These are phyloP conservation scores for Albatrellus sp. DNA, from an alignment of 1,284 basidiomycete species.

Conservation along the genomic window DNA sequence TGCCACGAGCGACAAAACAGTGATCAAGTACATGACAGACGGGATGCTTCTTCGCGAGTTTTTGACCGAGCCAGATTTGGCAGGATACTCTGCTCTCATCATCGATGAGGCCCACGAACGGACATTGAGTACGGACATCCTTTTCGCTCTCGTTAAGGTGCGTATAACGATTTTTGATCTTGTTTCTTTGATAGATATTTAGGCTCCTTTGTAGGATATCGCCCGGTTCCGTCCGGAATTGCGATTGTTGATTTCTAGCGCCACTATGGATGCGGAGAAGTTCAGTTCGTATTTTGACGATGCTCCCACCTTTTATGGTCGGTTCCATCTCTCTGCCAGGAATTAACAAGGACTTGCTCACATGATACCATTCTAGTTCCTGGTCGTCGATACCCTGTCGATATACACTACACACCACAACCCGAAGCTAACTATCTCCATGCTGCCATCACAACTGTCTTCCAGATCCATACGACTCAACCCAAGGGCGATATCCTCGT, in stretches of 20 bases:
- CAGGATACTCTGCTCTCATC: conserved; percentile 84
- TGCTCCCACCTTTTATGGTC: conserved; percentile 87
- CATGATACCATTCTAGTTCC: conserved; percentile 50
- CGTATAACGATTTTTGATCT: conserved; percentile 21
- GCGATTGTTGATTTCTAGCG: conserved; percentile 83
- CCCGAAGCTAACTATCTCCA: conserved; percentile 98
- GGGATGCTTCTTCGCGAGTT: conserved; percentile 97
- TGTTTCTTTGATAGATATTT: conserved; percentile 14
- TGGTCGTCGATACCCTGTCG: conserved; percentile 94
- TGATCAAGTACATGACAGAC: conserved; percentile 97
- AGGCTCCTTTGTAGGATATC: conserved; percentile 58
- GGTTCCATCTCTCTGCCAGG: conserved; percentile 14
- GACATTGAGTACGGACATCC: conserved; percentile 91
- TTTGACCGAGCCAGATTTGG: conserved; percentile 89
- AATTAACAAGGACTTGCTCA: conserved; percentile 1
- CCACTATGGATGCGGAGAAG: conserved; percentile 94
- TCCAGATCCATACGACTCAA: conserved; percentile 98
- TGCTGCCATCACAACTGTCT: conserved; percentile 95
- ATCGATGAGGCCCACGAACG: conserved; percentile 97
- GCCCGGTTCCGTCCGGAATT: conserved; percentile 93
- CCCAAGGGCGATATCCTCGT: conserved; percentile 97
- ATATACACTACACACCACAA: conserved; percentile 96
- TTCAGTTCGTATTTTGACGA: conserved; percentile 94
- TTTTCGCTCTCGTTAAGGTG: conserved; percentile 95
- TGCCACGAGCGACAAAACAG: conserved; percentile 96